Conservation (phyloP, 352 stramenopile species). For the Phytophthora hybrid region DNA sequence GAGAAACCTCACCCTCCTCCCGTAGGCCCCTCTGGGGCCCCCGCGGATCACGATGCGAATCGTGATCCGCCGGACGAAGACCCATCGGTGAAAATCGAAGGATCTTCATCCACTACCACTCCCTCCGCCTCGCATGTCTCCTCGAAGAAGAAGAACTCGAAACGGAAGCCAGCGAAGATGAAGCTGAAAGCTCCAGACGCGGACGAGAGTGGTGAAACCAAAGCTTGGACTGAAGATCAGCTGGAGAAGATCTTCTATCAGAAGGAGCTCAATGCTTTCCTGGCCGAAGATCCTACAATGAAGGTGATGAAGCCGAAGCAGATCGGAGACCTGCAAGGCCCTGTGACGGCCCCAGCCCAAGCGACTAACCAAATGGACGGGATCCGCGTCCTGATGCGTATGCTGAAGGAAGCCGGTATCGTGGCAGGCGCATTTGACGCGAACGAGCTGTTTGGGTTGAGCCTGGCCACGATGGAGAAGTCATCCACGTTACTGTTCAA, state of each 20-base stretch:
- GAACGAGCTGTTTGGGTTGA: background rate
- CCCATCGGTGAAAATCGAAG: background rate
- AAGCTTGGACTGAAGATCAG: background rate
- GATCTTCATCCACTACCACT: background rate
- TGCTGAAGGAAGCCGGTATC: constrained; percentile 1
- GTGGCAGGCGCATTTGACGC: background rate
- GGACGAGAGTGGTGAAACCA: background rate
- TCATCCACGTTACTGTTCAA: background rate
- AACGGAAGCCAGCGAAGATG: background rate
- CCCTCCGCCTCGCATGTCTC: background rate
- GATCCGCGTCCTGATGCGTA: background rate
- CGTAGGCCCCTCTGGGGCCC: background rate
- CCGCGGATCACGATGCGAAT: background rate
- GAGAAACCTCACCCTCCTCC: constrained; percentile 3
- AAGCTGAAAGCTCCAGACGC: background rate
- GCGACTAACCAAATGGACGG: background rate
- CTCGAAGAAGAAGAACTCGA: background rate
- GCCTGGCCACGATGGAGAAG: background rate
- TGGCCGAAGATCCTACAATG: background rate
- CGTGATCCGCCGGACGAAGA: constrained; percentile 3
- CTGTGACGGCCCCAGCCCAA: background rate
- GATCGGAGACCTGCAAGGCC: background rate
- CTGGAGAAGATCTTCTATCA: background rate
- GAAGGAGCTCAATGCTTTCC: background rate
- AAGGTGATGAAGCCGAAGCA: constrained; percentile 2